Evolutionary conservation across 768 basidiomycete genomes (phyloP).

Genomic region (Russula virescens): DNA sequence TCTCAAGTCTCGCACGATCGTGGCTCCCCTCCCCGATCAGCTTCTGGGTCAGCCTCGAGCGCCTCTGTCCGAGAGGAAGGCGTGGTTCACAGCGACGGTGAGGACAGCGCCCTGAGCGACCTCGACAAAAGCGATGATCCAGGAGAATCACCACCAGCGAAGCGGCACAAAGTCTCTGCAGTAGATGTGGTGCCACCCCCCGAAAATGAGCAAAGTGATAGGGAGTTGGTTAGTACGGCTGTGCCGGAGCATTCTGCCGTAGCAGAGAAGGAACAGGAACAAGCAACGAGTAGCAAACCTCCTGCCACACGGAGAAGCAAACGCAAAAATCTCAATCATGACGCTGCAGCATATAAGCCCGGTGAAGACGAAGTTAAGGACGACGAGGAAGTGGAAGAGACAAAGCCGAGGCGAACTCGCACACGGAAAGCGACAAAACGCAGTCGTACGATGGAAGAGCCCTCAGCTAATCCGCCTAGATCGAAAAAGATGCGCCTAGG

Average conservation of each 20-base stretch:
- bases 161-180: conserved; percentile 9
- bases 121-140: background rate
- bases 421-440: conserved; percentile 19
- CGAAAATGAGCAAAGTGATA: background rate
- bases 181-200: background rate
- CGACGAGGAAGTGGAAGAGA: conserved; percentile 12
- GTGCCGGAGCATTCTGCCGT: background rate
- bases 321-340: conserved; percentile 19
- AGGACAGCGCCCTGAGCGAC: conserved; percentile 13
- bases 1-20: conserved; percentile 7
- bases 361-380: conserved; percentile 12
- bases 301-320: conserved; percentile 18
- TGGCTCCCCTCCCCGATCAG: conserved; percentile 5
- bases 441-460: conserved; percentile 19
- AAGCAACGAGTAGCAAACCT: background rate
- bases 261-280: conserved; percentile 7
- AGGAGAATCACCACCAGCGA: background rate
- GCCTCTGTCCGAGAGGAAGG: background rate
- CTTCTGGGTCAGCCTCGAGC: conserved; percentile 9
- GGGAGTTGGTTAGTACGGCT: background rate
- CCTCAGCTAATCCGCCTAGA: conserved; percentile 5
- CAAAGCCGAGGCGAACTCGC: conserved; percentile 4
- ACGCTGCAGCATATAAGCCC: conserved; percentile 24
- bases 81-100: background rate
- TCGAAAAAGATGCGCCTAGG: conserved; percentile 21